Evolutionary conservation across 2,329 filamentous ascomycete species (phyloP).

Genomic region (Triangularia verruculosa): DNA sequence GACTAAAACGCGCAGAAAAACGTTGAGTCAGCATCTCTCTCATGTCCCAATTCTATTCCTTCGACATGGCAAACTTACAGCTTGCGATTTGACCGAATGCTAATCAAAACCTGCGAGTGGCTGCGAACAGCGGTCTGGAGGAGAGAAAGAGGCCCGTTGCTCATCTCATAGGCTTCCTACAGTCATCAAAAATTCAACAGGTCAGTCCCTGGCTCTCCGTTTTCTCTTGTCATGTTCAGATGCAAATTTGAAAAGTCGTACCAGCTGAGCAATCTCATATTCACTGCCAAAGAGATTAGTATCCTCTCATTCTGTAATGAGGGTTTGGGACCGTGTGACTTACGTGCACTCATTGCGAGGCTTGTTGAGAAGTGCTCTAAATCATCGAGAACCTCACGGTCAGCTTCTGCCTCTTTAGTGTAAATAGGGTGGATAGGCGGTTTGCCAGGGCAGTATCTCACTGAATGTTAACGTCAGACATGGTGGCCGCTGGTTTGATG

Average conservation of each 20-base stretch:
- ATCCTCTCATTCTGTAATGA: background rate
- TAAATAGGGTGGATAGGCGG: background rate
- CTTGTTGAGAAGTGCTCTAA: constrained; percentile 28
- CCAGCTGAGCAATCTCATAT: constrained; percentile 76
- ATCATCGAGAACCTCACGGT: constrained; percentile 30
- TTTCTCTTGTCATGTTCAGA: constrained; percentile 24
- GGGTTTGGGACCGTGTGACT: constrained; percentile 11
- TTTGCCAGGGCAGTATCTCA: constrained; percentile 34
- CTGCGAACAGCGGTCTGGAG: constrained; percentile 94
- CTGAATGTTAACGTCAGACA: constrained; percentile 73
- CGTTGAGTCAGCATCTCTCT: background rate
- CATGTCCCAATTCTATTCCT: background rate
- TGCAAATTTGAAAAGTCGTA: constrained; percentile 12
- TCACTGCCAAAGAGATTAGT: constrained; percentile 53
- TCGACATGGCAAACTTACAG: constrained; percentile 40
- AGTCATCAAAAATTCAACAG: background rate
- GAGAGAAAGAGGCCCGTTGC: constrained; percentile 80
- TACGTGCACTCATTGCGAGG: constrained; percentile 29
- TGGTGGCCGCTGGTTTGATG: constrained; percentile 34
- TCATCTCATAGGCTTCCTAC: constrained; percentile 35
- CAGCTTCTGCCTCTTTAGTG: background rate
- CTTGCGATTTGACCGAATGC: constrained; percentile 97
- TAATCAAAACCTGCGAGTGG: constrained; percentile 94
- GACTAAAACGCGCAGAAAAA: constrained; percentile 31
- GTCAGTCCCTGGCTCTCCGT: constrained; percentile 40